These are phyloP conservation scores for Xylariaceae sp. DNA, from an alignment of 2,329 filamentous ascomycete species.

Conservation along the genomic window DNA sequence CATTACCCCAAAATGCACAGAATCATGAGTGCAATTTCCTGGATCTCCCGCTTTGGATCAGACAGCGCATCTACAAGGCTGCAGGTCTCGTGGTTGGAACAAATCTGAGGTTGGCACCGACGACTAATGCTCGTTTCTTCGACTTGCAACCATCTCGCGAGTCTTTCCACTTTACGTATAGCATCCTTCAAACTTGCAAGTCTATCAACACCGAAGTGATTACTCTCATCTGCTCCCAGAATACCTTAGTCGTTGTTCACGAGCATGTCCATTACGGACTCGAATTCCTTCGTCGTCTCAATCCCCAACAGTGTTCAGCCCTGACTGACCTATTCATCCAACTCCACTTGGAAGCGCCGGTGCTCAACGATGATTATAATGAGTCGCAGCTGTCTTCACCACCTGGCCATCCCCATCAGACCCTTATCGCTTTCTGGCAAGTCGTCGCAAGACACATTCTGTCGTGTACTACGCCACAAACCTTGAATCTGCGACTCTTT, in stretches of 20 bases:
- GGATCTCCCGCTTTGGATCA: background rate
- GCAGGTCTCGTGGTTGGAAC: constrained; percentile 1
- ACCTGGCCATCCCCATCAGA: background rate
- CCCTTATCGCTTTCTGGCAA: constrained; percentile 3
- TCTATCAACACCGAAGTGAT: background rate
- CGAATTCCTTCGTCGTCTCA: constrained; percentile 3
- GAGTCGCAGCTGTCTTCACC: background rate
- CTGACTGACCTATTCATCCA: constrained; percentile 1
- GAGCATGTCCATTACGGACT: background rate
- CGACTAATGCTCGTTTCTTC: background rate
- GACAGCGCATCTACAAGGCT: background rate
- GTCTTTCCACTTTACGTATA: constrained; percentile 1
- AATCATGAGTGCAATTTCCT: background rate
- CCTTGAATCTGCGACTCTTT: constrained; percentile 3
- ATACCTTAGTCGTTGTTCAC: background rate
- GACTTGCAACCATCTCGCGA: background rate
- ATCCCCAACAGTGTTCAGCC: background rate
- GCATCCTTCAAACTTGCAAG: constrained; percentile 2
- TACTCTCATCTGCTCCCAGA: background rate
- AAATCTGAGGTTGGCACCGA: background rate
- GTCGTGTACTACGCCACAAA: constrained; percentile 1
- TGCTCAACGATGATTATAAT: background rate
- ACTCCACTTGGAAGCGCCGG: background rate
- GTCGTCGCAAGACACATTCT: constrained; percentile 2
- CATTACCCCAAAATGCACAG: background rate